A percentile compares a stretch with the other conserved stretches of the same genome.
These are phyloP conservation scores for Corymbia calophylla DNA, from an alignment of 441 rosid species.

Conservation along the genomic window DNA sequence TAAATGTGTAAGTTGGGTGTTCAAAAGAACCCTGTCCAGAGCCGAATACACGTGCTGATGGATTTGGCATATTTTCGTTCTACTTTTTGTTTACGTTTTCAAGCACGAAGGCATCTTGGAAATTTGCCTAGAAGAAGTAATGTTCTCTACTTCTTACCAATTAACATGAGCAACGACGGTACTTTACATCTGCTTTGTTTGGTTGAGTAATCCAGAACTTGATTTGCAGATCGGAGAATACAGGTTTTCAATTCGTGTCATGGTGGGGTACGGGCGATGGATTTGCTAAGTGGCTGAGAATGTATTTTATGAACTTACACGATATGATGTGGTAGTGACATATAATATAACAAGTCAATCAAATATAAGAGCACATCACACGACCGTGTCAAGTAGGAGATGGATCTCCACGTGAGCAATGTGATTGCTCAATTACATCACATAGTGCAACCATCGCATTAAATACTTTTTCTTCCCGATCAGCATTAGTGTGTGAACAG, in stretches of 20 bases:
- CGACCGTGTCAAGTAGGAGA: neutral
- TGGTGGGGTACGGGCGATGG: neutral
- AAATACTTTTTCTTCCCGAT: too few relatives aligned
- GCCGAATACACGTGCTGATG: neutral
- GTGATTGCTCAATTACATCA: neutral
- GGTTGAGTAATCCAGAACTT: neutral
- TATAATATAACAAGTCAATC: neutral
- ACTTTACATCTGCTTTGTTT: neutral
- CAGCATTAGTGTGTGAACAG: neutral
- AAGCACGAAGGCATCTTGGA: neutral
- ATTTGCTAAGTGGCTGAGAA: neutral
- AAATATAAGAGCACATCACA: neutral
- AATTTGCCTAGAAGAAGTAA: neutral
- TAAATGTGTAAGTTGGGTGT: neutral
- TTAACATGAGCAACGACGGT: neutral
- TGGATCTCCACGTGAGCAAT: too few relatives aligned
- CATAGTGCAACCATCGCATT: neutral
- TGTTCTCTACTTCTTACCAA: neutral
- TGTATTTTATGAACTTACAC: neutral
- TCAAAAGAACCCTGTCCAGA: neutral
- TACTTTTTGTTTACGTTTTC: neutral
- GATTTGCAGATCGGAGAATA: neutral
- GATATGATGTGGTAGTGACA: neutral
- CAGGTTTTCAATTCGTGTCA: neutral
- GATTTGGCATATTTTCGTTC: neutral